phyloP scores from a whole-genome alignment of 73 alveolate species.

The Stentor roeselii region DNA sequence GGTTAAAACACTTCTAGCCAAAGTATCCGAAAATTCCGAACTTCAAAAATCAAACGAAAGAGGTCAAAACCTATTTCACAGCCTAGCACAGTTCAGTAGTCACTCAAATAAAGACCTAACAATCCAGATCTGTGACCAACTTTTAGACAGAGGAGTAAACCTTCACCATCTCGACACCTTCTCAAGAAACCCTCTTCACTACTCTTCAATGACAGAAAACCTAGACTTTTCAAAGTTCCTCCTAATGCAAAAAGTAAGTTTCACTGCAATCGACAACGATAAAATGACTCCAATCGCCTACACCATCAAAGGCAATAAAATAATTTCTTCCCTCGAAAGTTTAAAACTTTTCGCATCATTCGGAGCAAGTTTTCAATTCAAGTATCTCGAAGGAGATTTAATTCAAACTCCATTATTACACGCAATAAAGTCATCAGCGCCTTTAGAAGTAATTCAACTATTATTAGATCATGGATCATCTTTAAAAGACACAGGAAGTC shows the following conservation, averaged over 20 bases:
- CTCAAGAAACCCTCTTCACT: conserved; percentile 59
- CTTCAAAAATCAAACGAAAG: conserved; percentile 39
- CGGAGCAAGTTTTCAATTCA: neutral
- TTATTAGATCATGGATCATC: conserved; percentile 31
- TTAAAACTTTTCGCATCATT: neutral
- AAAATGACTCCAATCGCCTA: neutral
- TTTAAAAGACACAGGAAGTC: too few species aligned
- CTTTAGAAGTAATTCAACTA: neutral
- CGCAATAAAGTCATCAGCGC: neutral
- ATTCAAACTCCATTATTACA: neutral
- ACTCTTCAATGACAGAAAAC: conserved; percentile 28
- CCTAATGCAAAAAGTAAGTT: neutral
- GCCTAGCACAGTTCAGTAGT: conserved; percentile 42
- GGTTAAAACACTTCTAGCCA: conserved; percentile 54
- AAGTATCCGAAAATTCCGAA: conserved; percentile 43
- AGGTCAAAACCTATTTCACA: conserved; percentile 55
- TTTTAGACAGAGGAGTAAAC: conserved; percentile 58
- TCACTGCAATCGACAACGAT: neutral
- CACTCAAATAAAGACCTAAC: conserved; percentile 24
- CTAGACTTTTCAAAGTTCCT: neutral
- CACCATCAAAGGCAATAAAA: neutral
- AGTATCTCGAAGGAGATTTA: neutral
- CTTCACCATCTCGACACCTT: conserved; percentile 38
- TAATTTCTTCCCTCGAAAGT: too few species aligned
- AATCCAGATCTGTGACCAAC: conserved; percentile 5